Evolutionary conservation across 805 yeast genomes (phyloP), one percentile per base, ranked within the genome.

Genomic region (Phaffomyces thermotolerans): DNA sequence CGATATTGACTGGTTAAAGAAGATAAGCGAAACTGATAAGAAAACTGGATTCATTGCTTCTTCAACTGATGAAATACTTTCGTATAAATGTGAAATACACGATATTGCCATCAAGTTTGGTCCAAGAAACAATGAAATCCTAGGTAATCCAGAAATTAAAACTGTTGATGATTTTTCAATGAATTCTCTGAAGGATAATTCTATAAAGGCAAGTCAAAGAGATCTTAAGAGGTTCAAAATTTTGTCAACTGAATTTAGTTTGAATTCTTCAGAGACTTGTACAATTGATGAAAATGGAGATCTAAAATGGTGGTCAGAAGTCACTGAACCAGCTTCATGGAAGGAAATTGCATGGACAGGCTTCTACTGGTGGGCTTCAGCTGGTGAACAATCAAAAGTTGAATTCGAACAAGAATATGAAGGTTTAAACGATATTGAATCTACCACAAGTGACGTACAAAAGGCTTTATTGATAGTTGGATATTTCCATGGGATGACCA

Each of bases 281-380:
- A 37, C 32, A 14, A 37, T 29, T 2, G 50, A 43, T 36, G 46
- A 40, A 29, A 42, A 54, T 29, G 42, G 44, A 10, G 44, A 49
- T 4, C 29, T 39, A 65, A 64, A 54, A 30, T 69, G 75, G 76
- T 72, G 78, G 77, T 42, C 56, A 10, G 52, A 58, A 3, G 68
- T 69, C 12, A 67, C 75, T 1, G 78, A 73, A 40, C 67, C 78
- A 2, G 58, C 70, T 20, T 70, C 83, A 2, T 72, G 84, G 74
- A 67, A 69, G 42, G 81, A 78, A 51, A 66, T 74, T 34, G 65
- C 80, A 1, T 80, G 85, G 84, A 68, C 75, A 42, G 89, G 89
- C 1, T 73, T 84, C 46, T 66, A 84, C 18, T 85, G 93, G 93
- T 85, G 91, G 88, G 95, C 95, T 3, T 74, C 84, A 27, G 91